phyloP scores from a whole-genome alignment of 495 filamentous ascomycete species.

The Penicillium steckii region DNA sequence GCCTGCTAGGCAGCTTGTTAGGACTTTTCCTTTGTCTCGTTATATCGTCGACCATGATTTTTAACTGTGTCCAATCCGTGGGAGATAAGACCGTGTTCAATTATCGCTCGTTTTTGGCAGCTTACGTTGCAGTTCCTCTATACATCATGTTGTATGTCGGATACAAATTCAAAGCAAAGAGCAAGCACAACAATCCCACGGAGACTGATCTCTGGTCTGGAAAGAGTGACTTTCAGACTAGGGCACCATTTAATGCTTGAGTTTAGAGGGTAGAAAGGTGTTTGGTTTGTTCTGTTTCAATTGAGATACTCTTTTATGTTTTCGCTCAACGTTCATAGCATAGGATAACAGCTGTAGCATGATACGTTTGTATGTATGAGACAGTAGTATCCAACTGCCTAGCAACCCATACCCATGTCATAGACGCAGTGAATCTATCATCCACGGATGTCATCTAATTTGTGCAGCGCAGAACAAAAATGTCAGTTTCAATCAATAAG shows the following conservation, averaged over 20 bases:
- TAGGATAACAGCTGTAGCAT: too few species aligned
- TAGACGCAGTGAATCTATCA: too few species aligned
- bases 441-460: too few species aligned
- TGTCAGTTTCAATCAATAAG: neutral
- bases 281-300: too few species aligned
- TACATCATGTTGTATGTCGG: constrained; percentile 68
- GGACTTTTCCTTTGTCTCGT: constrained; percentile 65
- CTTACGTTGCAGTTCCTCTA: constrained; percentile 75
- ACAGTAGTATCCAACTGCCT: too few species aligned
- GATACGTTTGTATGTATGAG: too few species aligned
- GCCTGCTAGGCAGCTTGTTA: constrained; percentile 61
- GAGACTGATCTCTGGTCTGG: constrained; percentile 64
- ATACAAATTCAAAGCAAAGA: constrained; percentile 58
- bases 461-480: too few species aligned
- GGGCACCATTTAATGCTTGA: neutral
- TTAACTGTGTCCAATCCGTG: constrained; percentile 56
- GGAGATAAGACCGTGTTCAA: constrained; percentile 46
- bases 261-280: neutral
- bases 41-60: constrained; percentile 72
- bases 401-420: too few species aligned
- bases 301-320: too few species aligned
- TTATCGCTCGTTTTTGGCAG: constrained; percentile 69
- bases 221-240: constrained; percentile 1
- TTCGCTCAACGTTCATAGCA: too few species aligned
- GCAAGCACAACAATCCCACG: constrained; percentile 48